A percentile compares a stretch with the other conserved stretches of the same genome.
phyloP scores from a whole-genome alignment of 371 early-diverging fungal species.

The Syncephalastrum racemosum region DNA sequence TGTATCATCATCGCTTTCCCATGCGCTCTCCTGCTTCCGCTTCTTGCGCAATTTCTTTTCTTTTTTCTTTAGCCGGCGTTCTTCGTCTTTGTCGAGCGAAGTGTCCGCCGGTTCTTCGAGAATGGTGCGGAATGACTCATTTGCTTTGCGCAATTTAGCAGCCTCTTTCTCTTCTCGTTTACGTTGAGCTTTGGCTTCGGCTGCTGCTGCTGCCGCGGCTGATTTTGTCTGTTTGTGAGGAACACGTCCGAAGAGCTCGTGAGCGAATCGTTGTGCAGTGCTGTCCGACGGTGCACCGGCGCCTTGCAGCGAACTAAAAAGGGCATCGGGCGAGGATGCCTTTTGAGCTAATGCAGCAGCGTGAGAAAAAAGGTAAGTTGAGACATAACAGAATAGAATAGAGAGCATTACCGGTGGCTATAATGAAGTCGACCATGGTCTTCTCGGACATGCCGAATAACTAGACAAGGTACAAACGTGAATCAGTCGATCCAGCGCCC shows the following conservation, averaged over 20 bases:
- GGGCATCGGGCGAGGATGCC: conserved; percentile 57
- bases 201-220: conserved; percentile 23
- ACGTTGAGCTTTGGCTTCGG: conserved; percentile 32
- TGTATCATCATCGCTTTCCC: conserved; percentile 64
- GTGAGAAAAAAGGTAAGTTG: conserved; percentile 7
- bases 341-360: conserved; percentile 46
- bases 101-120: conserved; percentile 52
- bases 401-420: conserved; percentile 54
- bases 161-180: conserved; percentile 60
- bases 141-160: conserved; percentile 55
- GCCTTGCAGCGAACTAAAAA: conserved; percentile 52
- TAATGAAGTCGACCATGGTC: conserved; percentile 72
- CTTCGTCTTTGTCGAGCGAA: conserved; percentile 25
- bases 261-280: conserved; percentile 59
- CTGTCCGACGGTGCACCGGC: conserved; percentile 59
- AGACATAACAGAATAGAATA: neutral
- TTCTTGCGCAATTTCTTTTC: conserved; percentile 58
- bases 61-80: conserved; percentile 34
- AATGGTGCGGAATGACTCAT: conserved; percentile 55
- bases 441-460: conserved; percentile 71
- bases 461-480: conserved; percentile 30
- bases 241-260: conserved; percentile 60
- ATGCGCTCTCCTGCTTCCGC: conserved; percentile 46
- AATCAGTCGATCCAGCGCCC: conserved; percentile 13
- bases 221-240: conserved; percentile 48